A percentile compares a stretch with the other conserved stretches of the same genome.
Evolutionary conservation across 2,329 filamentous ascomycete genomes (phyloP).

Genomic region (Coniosporium uncinatum): DNA sequence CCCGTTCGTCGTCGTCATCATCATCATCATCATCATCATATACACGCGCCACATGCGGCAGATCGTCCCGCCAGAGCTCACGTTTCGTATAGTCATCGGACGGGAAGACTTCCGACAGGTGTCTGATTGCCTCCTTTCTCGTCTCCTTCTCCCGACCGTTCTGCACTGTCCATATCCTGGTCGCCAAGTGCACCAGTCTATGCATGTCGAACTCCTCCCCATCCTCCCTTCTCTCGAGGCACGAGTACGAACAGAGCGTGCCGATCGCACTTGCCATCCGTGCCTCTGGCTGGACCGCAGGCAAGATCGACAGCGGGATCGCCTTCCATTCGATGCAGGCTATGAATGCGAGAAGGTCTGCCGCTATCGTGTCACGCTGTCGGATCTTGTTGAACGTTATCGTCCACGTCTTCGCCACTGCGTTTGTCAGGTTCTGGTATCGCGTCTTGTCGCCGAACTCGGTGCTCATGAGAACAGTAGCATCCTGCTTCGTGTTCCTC

Average conservation of each 20-base stretch:
- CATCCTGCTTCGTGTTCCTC: conserved; percentile 8
- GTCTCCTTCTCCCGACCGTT: background rate
- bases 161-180: conserved; percentile 8
- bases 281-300: conserved; percentile 6
- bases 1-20: conserved; percentile 8
- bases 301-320: conserved; percentile 13
- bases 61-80: conserved; percentile 5
- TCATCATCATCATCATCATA: conserved; percentile 3
- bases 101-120: conserved; percentile 7
- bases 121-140: conserved; percentile 4
- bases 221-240: conserved; percentile 6
- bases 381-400: conserved; percentile 12
- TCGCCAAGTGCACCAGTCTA: conserved; percentile 11
- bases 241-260: conserved; percentile 11
- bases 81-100: conserved; percentile 2
- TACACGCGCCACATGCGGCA: conserved; percentile 8
- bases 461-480: conserved; percentile 7
- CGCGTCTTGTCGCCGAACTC: conserved; percentile 10
- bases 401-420: conserved; percentile 13
- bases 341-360: conserved; percentile 12
- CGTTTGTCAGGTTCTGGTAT: conserved; percentile 6
- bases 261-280: conserved; percentile 6
- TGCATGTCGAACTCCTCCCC: conserved; percentile 11
- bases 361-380: conserved; percentile 7
- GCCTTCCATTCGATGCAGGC: conserved; percentile 13